Percentiles rank a stretch among this genome's conserved stretches.
Evolutionary conservation across 225 moss, liverwort and hornwort species (phyloP).

Genomic region (Thuidium tamariscinum): DNA sequence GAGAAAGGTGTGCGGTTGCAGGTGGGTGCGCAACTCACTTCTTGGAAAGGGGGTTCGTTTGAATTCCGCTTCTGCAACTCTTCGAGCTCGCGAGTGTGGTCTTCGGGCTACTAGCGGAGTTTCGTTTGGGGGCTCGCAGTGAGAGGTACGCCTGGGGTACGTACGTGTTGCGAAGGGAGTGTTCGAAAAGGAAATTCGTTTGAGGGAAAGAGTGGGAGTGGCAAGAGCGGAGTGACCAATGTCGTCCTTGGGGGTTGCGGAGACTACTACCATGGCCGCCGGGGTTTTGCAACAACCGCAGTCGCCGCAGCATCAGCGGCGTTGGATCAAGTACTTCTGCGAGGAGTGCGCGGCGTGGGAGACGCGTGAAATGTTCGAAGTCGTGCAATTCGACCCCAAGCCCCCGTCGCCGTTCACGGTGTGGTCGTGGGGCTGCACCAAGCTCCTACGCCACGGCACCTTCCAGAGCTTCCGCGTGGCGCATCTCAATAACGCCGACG

Average conservation of each 20-base stretch:
- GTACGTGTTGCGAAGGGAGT: neutral
- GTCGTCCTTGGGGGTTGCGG: constrained; percentile 5
- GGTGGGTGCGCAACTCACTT: neutral
- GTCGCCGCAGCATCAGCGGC: constrained; percentile 12
- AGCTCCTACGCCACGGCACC: constrained; percentile 26
- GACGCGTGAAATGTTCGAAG: constrained; percentile 37
- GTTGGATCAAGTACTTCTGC: constrained; percentile 44
- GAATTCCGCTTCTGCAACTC: neutral
- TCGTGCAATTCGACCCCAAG: constrained; percentile 1
- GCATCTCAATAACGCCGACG: constrained; percentile 20
- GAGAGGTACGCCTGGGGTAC: neutral
- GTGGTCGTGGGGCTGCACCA: constrained; percentile 41
- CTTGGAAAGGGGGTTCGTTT: neutral
- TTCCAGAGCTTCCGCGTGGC: constrained; percentile 26
- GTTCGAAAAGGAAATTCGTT: neutral
- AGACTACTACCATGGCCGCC: neutral
- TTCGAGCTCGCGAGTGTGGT: neutral
- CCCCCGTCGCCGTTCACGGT: neutral
- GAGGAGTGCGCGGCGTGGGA: constrained; percentile 39
- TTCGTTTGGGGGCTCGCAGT: neutral
- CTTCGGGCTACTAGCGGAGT: neutral
- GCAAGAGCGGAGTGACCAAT: neutral
- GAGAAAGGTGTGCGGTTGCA: neutral
- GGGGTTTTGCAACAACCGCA: neutral
- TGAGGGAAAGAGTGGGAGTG: neutral